phyloP scores from a whole-genome alignment of 139 green algal species.

The Coelastrella sp. region DNA sequence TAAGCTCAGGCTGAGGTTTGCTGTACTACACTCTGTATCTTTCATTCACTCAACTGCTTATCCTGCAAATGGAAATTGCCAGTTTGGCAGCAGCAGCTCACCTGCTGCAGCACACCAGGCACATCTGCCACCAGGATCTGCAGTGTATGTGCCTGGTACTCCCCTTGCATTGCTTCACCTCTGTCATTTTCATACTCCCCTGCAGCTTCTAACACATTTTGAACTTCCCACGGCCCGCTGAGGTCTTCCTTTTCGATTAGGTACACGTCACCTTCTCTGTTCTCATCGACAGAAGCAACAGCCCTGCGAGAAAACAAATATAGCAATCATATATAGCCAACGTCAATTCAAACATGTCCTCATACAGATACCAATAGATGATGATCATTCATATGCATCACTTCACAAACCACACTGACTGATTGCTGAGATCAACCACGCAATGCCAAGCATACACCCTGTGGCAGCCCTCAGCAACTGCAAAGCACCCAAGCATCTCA shows the following conservation, averaged over 20 bases:
- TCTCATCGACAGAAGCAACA: background rate
- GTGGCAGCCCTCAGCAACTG: too few relatives aligned
- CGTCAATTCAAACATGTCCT: background rate
- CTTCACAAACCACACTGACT: too few relatives aligned
- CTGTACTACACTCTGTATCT: too few relatives aligned
- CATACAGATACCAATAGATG: background rate
- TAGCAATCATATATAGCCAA: too few relatives aligned
- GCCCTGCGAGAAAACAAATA: constrained; percentile 14
- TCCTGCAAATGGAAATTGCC: background rate
- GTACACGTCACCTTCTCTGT: constrained; percentile 74
- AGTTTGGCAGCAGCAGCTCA: constrained; percentile 25
- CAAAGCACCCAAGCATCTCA: too few relatives aligned
- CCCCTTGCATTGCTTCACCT: constrained; percentile 10
- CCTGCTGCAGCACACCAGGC: constrained; percentile 94
- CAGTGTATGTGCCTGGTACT: constrained; percentile 84
- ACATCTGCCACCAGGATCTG: constrained; percentile 91
- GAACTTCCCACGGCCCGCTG: constrained; percentile 66
- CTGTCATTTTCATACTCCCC: constrained; percentile 49
- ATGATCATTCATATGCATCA: too few relatives aligned
- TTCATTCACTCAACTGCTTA: background rate
- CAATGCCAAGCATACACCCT: too few relatives aligned
- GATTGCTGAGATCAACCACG: too few relatives aligned
- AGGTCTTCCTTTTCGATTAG: constrained; percentile 57
- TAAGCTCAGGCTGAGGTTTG: too few relatives aligned
- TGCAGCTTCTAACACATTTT: constrained; percentile 77